A percentile compares a stretch with the other conserved stretches of the same genome.
phyloP scores from a whole-genome alignment of 306 rosid genomes.

The Quercus gilva region DNA sequence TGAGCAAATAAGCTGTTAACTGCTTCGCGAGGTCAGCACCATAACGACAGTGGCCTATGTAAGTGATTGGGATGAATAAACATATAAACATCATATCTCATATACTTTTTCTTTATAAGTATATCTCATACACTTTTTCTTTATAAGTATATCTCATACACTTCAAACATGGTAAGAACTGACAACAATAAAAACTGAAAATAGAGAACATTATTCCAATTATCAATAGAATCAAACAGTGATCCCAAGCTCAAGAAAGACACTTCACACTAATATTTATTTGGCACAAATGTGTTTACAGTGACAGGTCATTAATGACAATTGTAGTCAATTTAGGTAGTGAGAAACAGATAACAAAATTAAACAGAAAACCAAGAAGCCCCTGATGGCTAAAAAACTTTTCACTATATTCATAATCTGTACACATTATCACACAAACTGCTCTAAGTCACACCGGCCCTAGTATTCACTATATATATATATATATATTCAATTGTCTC shows the following conservation, averaged over 20 bases:
- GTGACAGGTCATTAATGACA: neutral
- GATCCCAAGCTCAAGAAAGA: neutral
- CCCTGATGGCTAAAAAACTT: neutral
- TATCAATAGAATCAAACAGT: neutral
- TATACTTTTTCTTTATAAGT: neutral
- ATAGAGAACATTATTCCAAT: neutral
- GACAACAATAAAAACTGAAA: neutral
- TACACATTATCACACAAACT: too few relatives aligned
- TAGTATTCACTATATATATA: neutral
- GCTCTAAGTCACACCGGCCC: too few relatives aligned
- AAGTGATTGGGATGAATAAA: constrained; percentile 2
- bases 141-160: neutral
- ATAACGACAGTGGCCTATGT: constrained; percentile 74
- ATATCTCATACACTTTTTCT: neutral
- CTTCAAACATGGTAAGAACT: neutral
- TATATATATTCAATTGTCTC: neutral
- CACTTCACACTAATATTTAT: neutral
- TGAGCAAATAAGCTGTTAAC: constrained; percentile 55
- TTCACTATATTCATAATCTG: too few relatives aligned
- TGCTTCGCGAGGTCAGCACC: constrained; percentile 88
- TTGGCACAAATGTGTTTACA: neutral
- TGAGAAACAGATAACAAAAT: neutral
- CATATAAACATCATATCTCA: neutral
- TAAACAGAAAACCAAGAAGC: neutral
- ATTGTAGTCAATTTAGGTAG: neutral